Base-by-base conservation (phyloP, 768 basidiomycete species). In the Lentinula lateritia region DNA sequence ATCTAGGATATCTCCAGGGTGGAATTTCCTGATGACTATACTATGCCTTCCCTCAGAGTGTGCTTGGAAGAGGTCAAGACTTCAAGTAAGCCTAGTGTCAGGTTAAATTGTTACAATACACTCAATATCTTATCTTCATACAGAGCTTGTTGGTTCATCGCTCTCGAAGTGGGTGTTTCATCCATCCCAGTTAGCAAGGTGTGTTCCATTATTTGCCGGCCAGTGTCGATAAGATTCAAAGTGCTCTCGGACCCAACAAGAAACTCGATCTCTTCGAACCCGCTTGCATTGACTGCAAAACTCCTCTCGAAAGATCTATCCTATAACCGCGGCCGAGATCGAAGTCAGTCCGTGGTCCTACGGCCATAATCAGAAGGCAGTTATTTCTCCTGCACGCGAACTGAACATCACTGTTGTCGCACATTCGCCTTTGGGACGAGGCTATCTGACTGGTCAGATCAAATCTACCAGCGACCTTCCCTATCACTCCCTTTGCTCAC, bases 141-240 rank as follows among this genome's bases (percentile, higher is more conserved):
- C 60, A 95, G 92, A 71, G 90, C 90, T n/a, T 89, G 89, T 70
- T 98, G 95, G 95, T 96, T 95, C 77, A 89, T 97, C 64, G 94
- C 93, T 2, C 78, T 88, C 72, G 90, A 95, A 71, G 72, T 96
- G 45, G 92, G 93, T 6, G 94, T 98, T 23, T 95, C 94, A 35
- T 87, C 90, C 6, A 97, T 98, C 63, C 95, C 95, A 9, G 93
- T 95, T 62, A 95, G 93, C 81, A 95, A 96, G 83, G 93, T 94
- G 73, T 67, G 83, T 69, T 18, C 23, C 59, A 55, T 55, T 32
- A 52, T 13, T 39, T 32, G 39, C 59, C 23, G 23, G 70, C 75
- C 18, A 83, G 83, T 54, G 73, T 85, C 28, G 70, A 75, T 16
- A 67, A 71, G 20, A 74, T 80, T 66, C 76, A 78, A 55, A 74